Percentiles rank a stretch among this genome's conserved stretches.
Conservation (phyloP, 2,329 filamentous ascomycete species). For the Raffaelea arxii region DNA sequence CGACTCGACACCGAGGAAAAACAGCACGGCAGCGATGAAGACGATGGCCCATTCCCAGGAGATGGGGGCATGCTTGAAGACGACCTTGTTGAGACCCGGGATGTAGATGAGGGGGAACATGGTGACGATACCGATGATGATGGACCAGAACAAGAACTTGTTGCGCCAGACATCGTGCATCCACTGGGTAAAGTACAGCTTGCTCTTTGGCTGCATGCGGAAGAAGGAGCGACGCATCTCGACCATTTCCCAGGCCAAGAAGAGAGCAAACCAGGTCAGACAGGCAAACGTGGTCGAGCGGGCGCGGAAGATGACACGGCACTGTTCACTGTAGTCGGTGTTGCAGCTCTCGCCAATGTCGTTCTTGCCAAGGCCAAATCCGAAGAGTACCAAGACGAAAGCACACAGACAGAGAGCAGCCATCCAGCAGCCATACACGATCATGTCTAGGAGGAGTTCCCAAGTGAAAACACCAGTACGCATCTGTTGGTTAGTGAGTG, state of each 20-base stretch:
- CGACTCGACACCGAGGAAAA: slow-evolving; percentile 55
- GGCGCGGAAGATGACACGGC: slow-evolving; percentile 51
- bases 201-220: slow-evolving; percentile 42
- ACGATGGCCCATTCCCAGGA: slow-evolving; percentile 65
- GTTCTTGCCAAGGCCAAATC: slow-evolving; percentile 29
- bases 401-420: slow-evolving; percentile 5
- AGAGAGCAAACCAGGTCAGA: slow-evolving; percentile 57
- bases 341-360: slow-evolving; percentile 45
- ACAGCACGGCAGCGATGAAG: slow-evolving; percentile 52
- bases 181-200: slow-evolving; percentile 47
- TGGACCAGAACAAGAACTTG: slow-evolving; percentile 49
- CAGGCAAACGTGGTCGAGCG: slow-evolving; percentile 56
- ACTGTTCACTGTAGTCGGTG: slow-evolving; percentile 33
- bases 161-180: slow-evolving; percentile 52
- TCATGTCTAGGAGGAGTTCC: slow-evolving; percentile 49
- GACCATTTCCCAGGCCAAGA: slow-evolving; percentile 62
- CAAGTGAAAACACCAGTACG: slow-evolving; percentile 45
- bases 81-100: slow-evolving; percentile 36
- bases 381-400: slow-evolving; percentile 14
- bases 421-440: slow-evolving; percentile 39
- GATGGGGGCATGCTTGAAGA: slow-evolving; percentile 41
- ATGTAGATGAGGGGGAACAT: slow-evolving; percentile 33
- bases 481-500: slow-evolving; percentile 16
- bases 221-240: slow-evolving; percentile 56
- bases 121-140: slow-evolving; percentile 24